Evolutionary conservation across 148 eudicot species (phyloP).

Genomic region (Mesembryanthemum crystallinum): DNA sequence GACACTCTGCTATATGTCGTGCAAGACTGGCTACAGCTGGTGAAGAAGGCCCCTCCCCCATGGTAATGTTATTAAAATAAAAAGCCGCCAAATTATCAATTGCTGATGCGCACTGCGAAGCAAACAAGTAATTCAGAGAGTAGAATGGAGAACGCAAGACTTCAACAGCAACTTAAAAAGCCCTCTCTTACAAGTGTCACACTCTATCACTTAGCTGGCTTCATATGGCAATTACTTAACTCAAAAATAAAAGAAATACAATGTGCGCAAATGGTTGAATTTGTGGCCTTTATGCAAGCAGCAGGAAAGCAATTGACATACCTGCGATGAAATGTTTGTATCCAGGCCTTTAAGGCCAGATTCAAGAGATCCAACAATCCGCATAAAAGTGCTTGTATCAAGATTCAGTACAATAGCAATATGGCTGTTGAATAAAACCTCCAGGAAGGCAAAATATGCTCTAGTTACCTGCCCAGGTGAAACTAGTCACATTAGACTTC

Average conservation of each 20-base stretch:
- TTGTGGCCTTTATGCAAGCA: no score
- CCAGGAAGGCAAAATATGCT: conserved; percentile 89
- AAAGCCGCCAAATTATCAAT: conserved; percentile 84
- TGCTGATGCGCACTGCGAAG: conserved; percentile 86
- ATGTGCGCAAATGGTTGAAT: not conserved
- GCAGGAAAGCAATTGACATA: no score
- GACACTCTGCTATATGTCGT: conserved; percentile 80
- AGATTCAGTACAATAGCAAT: conserved; percentile 62
- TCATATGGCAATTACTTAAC: not conserved
- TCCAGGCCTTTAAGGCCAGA: conserved; percentile 92
- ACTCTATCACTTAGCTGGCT: not conserved
- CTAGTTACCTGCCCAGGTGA: conserved; percentile 61
- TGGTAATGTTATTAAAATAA: conserved; percentile 87
- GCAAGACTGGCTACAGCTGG: conserved; percentile 82
- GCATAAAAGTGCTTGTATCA: conserved; percentile 77
- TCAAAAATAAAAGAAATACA: not conserved
- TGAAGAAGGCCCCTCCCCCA: conserved; percentile 79
- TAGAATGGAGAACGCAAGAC: not conserved
- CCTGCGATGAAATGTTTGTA: conserved; percentile 82
- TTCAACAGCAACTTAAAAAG: not conserved
- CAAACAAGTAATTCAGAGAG: conserved; percentile 1
- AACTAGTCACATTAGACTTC: conserved; percentile 13
- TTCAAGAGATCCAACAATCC: conserved; percentile 87
- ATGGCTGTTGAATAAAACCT: conserved; percentile 81
- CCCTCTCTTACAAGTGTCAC: not conserved